Evolutionary conservation across 2,329 filamentous ascomycete species (phyloP).

Genomic region (Cladosporium halotolerans): DNA sequence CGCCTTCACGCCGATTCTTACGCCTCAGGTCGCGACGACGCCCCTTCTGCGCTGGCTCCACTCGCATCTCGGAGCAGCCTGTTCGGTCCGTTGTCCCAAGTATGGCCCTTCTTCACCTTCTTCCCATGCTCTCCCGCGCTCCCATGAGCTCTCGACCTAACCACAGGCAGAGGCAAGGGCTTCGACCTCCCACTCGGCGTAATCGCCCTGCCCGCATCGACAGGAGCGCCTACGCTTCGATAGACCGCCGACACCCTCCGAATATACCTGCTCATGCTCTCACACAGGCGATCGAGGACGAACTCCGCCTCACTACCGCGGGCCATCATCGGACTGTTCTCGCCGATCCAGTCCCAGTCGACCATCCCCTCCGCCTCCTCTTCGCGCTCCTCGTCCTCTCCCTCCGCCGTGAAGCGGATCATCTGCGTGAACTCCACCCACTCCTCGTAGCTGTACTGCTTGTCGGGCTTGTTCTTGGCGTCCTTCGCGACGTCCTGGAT

Average conservation of each 20-base stretch:
- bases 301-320: conserved; percentile 59
- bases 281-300: conserved; percentile 59
- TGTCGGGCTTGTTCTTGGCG: conserved; percentile 50
- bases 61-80: too few relatives aligned
- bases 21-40: too few relatives aligned
- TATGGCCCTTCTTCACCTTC: background rate
- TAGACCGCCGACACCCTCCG: conserved; percentile 12
- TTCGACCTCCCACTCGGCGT: conserved; percentile 1
- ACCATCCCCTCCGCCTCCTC: conserved; percentile 53
- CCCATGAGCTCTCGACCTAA: background rate
- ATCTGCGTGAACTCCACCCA: conserved; percentile 80
- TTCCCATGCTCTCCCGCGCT: background rate
- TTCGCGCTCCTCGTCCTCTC: conserved; percentile 26
- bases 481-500: conserved; percentile 63
- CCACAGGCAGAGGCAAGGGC: conserved; percentile 2
- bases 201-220: background rate
- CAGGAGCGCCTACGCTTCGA: background rate
- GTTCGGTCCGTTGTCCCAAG: too few relatives aligned
- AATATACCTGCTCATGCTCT: conserved; percentile 52
- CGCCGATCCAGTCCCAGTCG: conserved; percentile 68
- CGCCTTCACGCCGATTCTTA: too few relatives aligned
- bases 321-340: conserved; percentile 61
- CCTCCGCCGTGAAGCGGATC: conserved; percentile 51
- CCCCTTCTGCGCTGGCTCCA: too few relatives aligned
- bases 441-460: conserved; percentile 71